A percentile compares a stretch with the other conserved stretches of the same genome.
Evolutionary conservation across 2,329 filamentous ascomycete species (phyloP).

Genomic region (Reticulascus tulasneorum): DNA sequence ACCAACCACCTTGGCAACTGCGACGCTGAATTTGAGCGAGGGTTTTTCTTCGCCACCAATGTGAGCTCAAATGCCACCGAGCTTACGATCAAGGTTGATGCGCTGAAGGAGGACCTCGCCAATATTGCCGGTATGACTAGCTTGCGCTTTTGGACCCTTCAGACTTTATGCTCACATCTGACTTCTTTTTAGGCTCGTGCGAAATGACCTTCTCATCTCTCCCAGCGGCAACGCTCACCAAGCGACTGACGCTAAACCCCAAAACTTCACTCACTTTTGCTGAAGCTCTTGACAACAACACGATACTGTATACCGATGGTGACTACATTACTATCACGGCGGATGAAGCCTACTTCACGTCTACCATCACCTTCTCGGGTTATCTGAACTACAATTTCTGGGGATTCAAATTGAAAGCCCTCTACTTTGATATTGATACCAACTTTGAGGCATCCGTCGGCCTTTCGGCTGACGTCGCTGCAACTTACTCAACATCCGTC

Average conservation of each 20-base stretch:
- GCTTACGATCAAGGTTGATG: slow-evolving; percentile 25
- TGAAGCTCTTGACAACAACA: slow-evolving; percentile 19
- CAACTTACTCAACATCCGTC: slow-evolving; percentile 27
- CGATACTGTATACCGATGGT: slow-evolving; percentile 23
- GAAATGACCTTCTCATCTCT: slow-evolving; percentile 22
- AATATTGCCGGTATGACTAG: slow-evolving; percentile 26
- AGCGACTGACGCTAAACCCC: slow-evolving; percentile 22
- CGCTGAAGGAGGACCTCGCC: slow-evolving; percentile 26
- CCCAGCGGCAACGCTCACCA: slow-evolving; percentile 17
- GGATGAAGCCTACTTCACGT: slow-evolving; percentile 28
- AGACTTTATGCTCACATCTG: slow-evolving; percentile 3
- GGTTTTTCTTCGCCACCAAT: slow-evolving; percentile 30
- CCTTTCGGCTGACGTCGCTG: slow-evolving; percentile 29
- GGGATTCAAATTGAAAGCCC: slow-evolving; percentile 24
- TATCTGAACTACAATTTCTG: slow-evolving; percentile 36
- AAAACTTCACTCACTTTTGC: slow-evolving; percentile 16
- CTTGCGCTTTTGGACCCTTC: background rate
- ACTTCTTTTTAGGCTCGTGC: slow-evolving; percentile 4
- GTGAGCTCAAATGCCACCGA: slow-evolving; percentile 22
- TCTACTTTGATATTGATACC: slow-evolving; percentile 40
- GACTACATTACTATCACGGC: slow-evolving; percentile 30
- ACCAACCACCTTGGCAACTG: slow-evolving; percentile 39
- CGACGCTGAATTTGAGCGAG: slow-evolving; percentile 33
- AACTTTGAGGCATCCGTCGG: slow-evolving; percentile 30
- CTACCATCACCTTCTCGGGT: slow-evolving; percentile 35